Conservation (phyloP, 805 yeast species). For the Candida maris region DNA sequence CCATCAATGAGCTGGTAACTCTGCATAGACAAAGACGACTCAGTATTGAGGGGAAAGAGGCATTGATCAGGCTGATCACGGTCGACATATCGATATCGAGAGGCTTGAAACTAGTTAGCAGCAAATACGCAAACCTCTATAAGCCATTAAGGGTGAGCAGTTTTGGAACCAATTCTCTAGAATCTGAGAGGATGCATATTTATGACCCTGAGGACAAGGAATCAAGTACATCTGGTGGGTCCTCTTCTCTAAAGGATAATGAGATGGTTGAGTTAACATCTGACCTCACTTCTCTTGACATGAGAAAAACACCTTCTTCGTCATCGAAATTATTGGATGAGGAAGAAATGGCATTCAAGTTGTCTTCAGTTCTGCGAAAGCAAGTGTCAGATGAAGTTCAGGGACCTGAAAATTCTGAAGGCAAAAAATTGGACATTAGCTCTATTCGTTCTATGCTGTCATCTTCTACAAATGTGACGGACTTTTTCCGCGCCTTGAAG, state of each 20-base stretch:
- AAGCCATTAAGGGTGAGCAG: constrained; percentile 1
- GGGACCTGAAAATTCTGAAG: not conserved
- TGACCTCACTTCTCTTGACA: constrained; percentile 6
- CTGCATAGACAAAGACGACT: constrained; percentile 54
- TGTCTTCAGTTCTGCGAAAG: constrained; percentile 5
- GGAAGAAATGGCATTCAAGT: constrained; percentile 22
- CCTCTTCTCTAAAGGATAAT: constrained; percentile 8
- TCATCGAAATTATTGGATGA: constrained; percentile 16
- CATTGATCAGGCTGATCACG: constrained; percentile 62
- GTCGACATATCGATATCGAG: constrained; percentile 68
- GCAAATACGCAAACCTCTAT: constrained; percentile 9
- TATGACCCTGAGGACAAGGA: constrained; percentile 1
- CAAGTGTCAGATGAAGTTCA: constrained; percentile 1
- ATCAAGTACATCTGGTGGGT: constrained; percentile 1
- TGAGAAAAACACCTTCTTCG: constrained; percentile 6
- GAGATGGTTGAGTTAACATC: constrained; percentile 15
- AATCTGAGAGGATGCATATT: constrained; percentile 8
- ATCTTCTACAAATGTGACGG: constrained; percentile 34
- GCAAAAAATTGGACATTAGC: constrained; percentile 24
- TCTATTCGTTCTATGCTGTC: constrained; percentile 33
- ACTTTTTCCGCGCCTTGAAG: constrained; percentile 37
- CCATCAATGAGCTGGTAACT: constrained; percentile 55
- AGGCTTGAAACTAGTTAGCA: constrained; percentile 36
- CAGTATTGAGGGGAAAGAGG: constrained; percentile 69
- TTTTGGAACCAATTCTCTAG: constrained; percentile 4